A percentile compares a stretch with the other conserved stretches of the same genome.
phyloP scores from a whole-genome alignment of 768 basidiomycete species.

The Termitomyces sp. region DNA sequence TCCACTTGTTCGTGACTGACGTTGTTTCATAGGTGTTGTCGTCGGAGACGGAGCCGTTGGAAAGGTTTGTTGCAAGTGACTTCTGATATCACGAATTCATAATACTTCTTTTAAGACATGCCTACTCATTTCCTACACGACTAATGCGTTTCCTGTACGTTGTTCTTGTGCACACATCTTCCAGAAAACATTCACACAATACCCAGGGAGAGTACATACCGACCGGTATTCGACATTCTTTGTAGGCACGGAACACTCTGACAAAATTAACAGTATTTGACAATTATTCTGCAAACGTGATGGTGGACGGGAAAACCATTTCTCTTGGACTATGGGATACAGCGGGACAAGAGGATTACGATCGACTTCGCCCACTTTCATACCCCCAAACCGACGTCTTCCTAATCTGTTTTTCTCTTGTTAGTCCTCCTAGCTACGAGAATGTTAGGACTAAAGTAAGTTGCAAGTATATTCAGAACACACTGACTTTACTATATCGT shows the following conservation, averaged over 20 bases:
- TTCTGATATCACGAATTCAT: constrained; percentile 9
- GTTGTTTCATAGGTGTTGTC: constrained; percentile 72
- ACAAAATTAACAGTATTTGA: constrained; percentile 70
- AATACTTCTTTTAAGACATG: constrained; percentile 69
- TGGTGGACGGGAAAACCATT: constrained; percentile 98
- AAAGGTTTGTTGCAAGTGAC: constrained; percentile 56
- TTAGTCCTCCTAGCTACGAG: constrained; percentile 96
- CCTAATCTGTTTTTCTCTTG: constrained; percentile 97
- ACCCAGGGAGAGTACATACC: constrained; percentile 92
- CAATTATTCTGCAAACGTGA: constrained; percentile 97
- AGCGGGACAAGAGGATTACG: constrained; percentile 99
- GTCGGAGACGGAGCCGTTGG: constrained; percentile 99
- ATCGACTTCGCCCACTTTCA: constrained; percentile 93
- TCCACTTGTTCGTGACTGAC: constrained; percentile 23
- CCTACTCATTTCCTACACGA: constrained; percentile 98
- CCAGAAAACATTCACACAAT: constrained; percentile 10
- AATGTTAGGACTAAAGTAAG: constrained; percentile 96
- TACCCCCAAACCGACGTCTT: constrained; percentile 99
- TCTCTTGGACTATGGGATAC: constrained; percentile 99
- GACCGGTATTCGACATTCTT: constrained; percentile 50
- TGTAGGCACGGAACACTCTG: constrained; percentile 3
- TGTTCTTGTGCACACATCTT: constrained; percentile 3
- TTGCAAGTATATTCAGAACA: neutral
- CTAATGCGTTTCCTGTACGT: constrained; percentile 92
- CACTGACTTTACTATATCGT: constrained; percentile 9